Conservation (phyloP, 2,329 filamentous ascomycete species). For the Alternaria gaisen region DNA sequence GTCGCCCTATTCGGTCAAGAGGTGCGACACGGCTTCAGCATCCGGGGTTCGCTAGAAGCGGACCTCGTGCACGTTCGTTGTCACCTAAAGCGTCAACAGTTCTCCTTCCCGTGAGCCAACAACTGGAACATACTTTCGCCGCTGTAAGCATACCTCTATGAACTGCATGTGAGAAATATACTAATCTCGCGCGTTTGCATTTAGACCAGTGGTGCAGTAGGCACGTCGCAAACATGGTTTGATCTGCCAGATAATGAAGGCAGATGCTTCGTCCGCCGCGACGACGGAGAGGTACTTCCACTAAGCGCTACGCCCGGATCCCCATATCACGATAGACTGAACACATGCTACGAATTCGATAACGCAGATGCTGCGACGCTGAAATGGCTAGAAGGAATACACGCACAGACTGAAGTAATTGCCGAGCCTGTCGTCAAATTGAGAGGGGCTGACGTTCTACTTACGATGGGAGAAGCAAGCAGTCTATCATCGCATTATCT, state of each 20-base stretch:
- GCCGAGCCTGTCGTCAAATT: not conserved
- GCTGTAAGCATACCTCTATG: no score
- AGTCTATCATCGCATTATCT: not conserved
- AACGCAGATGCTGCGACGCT: not conserved
- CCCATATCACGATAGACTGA: not conserved
- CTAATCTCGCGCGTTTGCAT: no score
- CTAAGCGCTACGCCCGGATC: not conserved
- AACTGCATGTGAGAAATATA: no score
- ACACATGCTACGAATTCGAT: not conserved
- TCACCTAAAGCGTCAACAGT: not conserved
- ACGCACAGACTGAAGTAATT: not conserved
- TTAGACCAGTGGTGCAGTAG: not conserved
- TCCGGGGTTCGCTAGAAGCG: not conserved
- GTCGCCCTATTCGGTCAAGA: not conserved
- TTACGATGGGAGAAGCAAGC: not conserved
- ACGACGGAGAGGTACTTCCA: not conserved
- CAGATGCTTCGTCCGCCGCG: not conserved
- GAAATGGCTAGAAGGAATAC: conserved; percentile 1
- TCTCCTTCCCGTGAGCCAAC: not conserved
- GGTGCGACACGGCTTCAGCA: not conserved
- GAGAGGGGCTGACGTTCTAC: not conserved
- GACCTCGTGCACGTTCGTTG: not conserved
- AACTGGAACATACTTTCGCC: not conserved
- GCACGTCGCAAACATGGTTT: not conserved
- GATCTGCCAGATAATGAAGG: not conserved